Conservation (phyloP, 148 eudicot species). For the Pharnaceum exiguum region DNA sequence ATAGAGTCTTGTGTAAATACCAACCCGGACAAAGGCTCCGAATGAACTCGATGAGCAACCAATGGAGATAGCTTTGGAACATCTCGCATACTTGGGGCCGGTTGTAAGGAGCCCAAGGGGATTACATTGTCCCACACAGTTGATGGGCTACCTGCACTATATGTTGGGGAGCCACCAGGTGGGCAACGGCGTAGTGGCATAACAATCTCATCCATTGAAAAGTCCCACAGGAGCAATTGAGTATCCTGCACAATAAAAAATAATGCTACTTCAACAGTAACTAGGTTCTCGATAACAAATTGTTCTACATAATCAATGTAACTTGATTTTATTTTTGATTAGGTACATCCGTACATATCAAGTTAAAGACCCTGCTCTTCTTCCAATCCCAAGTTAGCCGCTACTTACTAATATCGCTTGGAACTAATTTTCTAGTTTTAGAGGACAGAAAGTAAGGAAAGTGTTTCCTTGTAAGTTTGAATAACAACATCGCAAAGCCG, state of each 20-base stretch:
- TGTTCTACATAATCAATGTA: too few relatives aligned
- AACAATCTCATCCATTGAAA: slow-evolving; percentile 64
- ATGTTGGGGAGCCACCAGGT: slow-evolving; percentile 71
- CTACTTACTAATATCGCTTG: too few relatives aligned
- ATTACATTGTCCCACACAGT: slow-evolving; percentile 54
- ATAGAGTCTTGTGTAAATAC: slow-evolving; percentile 55
- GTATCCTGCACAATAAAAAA: slow-evolving; percentile 44
- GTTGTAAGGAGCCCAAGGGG: slow-evolving; percentile 55
- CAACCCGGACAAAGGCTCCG: slow-evolving; percentile 67
- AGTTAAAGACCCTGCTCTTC: too few relatives aligned
- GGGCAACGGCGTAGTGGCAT: slow-evolving; percentile 70
- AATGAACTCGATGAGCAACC: slow-evolving; percentile 61
- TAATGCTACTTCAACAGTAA: not conserved
- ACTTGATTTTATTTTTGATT: too few relatives aligned
- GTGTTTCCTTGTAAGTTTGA: not conserved
- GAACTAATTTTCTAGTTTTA: too few relatives aligned
- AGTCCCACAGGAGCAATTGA: slow-evolving; percentile 72
- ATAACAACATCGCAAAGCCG: not conserved
- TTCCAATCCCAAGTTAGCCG: not conserved
- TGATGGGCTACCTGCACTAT: slow-evolving; percentile 56
- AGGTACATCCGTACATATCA: too few relatives aligned
- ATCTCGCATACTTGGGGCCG: slow-evolving; percentile 67
- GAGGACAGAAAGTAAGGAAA: not conserved
- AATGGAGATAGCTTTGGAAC: slow-evolving; percentile 73
- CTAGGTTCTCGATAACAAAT: too few relatives aligned